Percentiles rank a stretch among this genome's conserved stretches.
These are phyloP conservation scores for Endoconidiophora laricicola DNA, from an alignment of 2,329 filamentous ascomycete genomes.

Conservation along the genomic window DNA sequence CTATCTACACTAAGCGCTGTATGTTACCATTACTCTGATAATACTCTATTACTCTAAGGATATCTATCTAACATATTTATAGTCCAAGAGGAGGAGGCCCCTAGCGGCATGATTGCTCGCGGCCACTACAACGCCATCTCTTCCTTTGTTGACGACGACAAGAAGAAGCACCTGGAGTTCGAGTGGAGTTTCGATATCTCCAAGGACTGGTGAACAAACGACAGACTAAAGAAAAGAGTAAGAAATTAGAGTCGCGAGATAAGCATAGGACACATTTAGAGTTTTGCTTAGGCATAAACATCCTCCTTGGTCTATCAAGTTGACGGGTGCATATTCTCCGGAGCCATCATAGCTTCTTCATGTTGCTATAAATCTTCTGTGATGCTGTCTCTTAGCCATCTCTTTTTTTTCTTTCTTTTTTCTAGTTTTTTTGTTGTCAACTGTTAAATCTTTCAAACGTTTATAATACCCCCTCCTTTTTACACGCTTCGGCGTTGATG, in stretches of 20 bases:
- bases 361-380: no score
- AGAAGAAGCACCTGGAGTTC: conserved; percentile 76
- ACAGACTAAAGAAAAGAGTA: neutral
- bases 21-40: conserved; percentile 24
- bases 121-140: conserved; percentile 82
- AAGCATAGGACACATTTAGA: no score
- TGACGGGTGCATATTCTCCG: no score
- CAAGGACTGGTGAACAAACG: conserved; percentile 66
- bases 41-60: neutral
- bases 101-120: conserved; percentile 74
- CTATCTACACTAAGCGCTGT: conserved; percentile 84
- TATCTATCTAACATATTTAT: neutral
- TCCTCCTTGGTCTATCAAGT: neutral
- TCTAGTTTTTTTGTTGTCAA: neutral
- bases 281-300: no score
- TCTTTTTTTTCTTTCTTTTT: neutral
- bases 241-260: neutral
- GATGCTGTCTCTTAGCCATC: no score
- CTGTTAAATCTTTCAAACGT: conserved; percentile 4
- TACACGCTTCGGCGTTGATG: neutral
- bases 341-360: no score
- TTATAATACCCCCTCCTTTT: conserved; percentile 8
- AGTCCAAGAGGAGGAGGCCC: conserved; percentile 88
- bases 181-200: conserved; percentile 93
- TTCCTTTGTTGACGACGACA: conserved; percentile 89